Evolutionary conservation across 129 eudicot genomes (phyloP), one percentile per base, ranked within the genome.

Genomic region (Escallonia herrerae): DNA sequence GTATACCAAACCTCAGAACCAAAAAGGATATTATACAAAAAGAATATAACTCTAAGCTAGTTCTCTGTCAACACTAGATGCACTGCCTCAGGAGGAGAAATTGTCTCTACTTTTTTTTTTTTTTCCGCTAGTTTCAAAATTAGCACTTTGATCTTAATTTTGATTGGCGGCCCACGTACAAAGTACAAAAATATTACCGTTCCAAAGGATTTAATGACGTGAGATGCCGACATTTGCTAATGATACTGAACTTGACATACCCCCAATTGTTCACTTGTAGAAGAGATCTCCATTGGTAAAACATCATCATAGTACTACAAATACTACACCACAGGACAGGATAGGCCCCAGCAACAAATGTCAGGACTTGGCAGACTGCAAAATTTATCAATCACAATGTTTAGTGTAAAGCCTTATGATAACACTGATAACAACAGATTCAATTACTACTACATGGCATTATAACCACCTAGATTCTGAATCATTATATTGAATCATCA

Each of bases 21-120:
- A 79, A 69, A 79, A 81, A 77, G 44, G 60, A 51, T 76, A 67
- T 73, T 60, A 51, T 79, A 86, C 94, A 82, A 48, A 79, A 80
- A 66, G 61, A 70, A 66, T 76, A 61, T 47, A 68, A 65, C 38
- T 55, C 58, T 57, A 48, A 58, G 57, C 72, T 54, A 10, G 58
- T 60, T 72, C 82, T 60, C 64, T n/a, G 9, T 40, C 69, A 43
- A 51, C 65, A 13, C 55, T 51, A 60, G 58, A 67, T 60, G 37
- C 63, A 43, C 60, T 58, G 47, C 70, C 77, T 69, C 54, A 69
- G n/a, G 42, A 46, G 56, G 44, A 66, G 3, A 66, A 2, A 22
- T 11, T 7, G 3, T 40, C 0, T 7, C 5, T 3, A 13, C 5
- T 7, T 40, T 40, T 45, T 45, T 45, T 22, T 12, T 38, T n/a